phyloP scores from a whole-genome alignment of 176 grass and related monocot species.

The Alopecurus myosuroides region DNA sequence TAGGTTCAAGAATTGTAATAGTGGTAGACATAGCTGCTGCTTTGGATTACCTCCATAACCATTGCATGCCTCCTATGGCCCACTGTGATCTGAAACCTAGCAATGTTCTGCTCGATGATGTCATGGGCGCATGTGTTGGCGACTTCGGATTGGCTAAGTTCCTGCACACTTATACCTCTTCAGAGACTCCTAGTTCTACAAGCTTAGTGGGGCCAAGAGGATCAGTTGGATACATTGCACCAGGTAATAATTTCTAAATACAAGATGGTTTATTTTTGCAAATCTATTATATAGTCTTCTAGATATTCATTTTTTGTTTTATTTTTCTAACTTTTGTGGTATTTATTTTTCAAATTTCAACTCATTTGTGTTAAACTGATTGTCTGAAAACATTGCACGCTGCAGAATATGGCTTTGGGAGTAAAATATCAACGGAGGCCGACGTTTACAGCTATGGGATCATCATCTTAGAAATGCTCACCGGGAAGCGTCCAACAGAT shows the following conservation, averaged over 20 bases:
- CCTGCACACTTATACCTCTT: background rate
- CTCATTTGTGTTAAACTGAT: background rate
- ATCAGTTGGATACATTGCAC: constrained; percentile 42
- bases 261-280: background rate
- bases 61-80: constrained; percentile 25
- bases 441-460: constrained; percentile 61
- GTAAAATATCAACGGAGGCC: constrained; percentile 25
- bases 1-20: constrained; percentile 35
- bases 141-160: constrained; percentile 47
- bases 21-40: constrained; percentile 41
- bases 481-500: constrained; percentile 38
- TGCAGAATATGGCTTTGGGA: constrained; percentile 47
- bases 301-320: background rate
- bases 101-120: constrained; percentile 42
- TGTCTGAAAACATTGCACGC: background rate
- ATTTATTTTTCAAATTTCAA: background rate
- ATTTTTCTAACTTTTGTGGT: background rate
- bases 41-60: constrained; percentile 43
- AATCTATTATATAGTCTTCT: background rate
- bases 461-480: constrained; percentile 50
- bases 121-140: constrained; percentile 31
- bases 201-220: constrained; percentile 17
- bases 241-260: constrained; percentile 1
- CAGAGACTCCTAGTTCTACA: background rate
- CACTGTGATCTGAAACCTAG: constrained; percentile 58